phyloP scores from a whole-genome alignment of 2,329 filamentous ascomycete genomes.

The Claviceps sp. region DNA sequence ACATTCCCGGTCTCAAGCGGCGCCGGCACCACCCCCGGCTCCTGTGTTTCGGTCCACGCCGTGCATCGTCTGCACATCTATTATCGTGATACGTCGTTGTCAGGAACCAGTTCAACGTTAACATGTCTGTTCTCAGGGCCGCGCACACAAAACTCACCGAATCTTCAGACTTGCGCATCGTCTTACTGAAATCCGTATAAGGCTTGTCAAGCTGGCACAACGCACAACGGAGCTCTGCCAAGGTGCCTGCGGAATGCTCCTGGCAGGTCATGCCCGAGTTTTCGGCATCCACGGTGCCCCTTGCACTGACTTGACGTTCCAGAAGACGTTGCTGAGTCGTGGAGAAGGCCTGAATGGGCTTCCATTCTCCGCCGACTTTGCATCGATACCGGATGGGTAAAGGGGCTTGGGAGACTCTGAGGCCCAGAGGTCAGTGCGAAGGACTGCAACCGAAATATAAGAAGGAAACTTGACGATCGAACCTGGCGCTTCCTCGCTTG shows the following conservation, averaged over 20 bases:
- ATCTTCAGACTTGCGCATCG: conserved; percentile 14
- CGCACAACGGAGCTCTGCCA: conserved; percentile 17
- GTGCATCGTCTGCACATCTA: conserved; percentile 23
- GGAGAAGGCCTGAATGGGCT: conserved; percentile 18
- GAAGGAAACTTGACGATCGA: not conserved
- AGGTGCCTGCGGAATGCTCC: conserved; percentile 16
- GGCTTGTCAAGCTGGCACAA: conserved; percentile 17
- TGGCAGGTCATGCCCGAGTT: conserved; percentile 24
- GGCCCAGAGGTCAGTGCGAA: not conserved
- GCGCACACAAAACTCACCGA: conserved; percentile 14
- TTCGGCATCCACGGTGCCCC: conserved; percentile 12
- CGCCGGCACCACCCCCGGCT: conserved; percentile 17
- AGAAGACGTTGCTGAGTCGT: conserved; percentile 18
- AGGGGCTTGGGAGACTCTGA: not conserved
- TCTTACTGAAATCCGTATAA: conserved; percentile 18
- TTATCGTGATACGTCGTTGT: not conserved
- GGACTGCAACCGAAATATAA: not conserved
- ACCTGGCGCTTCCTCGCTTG: not conserved
- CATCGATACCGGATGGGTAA: conserved; percentile 16
- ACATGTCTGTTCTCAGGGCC: not conserved
- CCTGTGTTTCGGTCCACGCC: conserved; percentile 23
- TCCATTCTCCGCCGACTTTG: conserved; percentile 24
- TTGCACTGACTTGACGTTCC: conserved; percentile 6
- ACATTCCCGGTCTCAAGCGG: conserved; percentile 20
- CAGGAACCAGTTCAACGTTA: too few species aligned